Conservation (phyloP, 495 filamentous ascomycete species). For the Friedmanniomyces endolithicus region DNA sequence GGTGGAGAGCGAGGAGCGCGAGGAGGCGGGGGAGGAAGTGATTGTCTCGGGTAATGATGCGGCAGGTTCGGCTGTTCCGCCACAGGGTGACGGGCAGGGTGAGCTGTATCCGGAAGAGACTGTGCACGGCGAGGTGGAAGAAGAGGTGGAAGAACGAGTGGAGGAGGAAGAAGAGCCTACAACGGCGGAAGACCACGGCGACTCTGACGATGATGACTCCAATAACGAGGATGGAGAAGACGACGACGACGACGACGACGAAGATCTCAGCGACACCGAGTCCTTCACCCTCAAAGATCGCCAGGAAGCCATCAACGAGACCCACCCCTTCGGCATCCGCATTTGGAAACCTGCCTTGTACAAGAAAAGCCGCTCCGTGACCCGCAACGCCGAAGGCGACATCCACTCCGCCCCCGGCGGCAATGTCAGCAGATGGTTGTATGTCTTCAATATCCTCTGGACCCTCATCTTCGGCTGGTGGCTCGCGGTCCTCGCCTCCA, state of each 20-base stretch:
- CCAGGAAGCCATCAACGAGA: constrained; percentile 96
- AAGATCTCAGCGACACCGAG: constrained; percentile 34
- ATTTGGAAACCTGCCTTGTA: constrained; percentile 98
- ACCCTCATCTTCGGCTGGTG: constrained; percentile 94
- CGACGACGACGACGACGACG: constrained; percentile 55
- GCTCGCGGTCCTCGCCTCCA: constrained; percentile 64
- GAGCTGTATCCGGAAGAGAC: constrained; percentile 25
- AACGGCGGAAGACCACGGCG: constrained; percentile 30
- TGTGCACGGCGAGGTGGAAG: constrained; percentile 30
- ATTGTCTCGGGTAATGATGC: constrained; percentile 18
- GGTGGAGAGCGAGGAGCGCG: constrained; percentile 25
- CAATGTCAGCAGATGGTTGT: constrained; percentile 67
- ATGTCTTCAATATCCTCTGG: constrained; percentile 82
- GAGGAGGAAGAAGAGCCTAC: constrained; percentile 56
- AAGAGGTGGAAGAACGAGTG: constrained; percentile 40
- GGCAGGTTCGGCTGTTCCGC: neutral
- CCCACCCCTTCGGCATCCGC: constrained; percentile 95
- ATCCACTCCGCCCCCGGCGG: constrained; percentile 93
- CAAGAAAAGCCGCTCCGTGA: constrained; percentile 92
- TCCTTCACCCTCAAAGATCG: constrained; percentile 74
- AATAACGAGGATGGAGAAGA: constrained; percentile 52
- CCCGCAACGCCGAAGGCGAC: constrained; percentile 90
- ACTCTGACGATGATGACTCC: constrained; percentile 44
- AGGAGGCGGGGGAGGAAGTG: constrained; percentile 12
- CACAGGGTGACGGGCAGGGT: constrained; percentile 27